These are phyloP conservation scores for Herpetomonas samuelpessoai DNA, from an alignment of 208 protist genomes.

Conservation along the genomic window DNA sequence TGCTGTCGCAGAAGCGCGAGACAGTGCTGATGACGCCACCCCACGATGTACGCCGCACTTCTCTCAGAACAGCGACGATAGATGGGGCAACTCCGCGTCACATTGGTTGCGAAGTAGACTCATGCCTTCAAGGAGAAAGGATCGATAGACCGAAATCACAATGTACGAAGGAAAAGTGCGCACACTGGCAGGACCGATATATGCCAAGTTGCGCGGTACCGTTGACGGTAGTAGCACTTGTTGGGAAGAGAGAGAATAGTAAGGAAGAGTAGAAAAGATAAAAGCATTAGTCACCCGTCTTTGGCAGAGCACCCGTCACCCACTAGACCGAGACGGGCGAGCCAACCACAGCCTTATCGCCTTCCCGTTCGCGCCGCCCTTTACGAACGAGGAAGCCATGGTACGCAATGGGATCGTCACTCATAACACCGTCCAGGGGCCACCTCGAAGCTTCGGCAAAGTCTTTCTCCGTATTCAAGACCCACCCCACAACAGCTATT, in stretches of 20 bases:
- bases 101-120: conserved; percentile 12
- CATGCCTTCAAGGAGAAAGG: conserved; percentile 4
- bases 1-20: too few relatives aligned
- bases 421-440: conserved; percentile 77
- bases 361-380: not conserved
- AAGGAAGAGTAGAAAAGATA: conserved; percentile 9
- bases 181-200: too few relatives aligned
- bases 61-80: too few relatives aligned
- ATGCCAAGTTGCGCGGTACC: too few relatives aligned
- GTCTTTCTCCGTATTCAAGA: conserved; percentile 70
- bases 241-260: conserved; percentile 6
- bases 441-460: conserved; percentile 41
- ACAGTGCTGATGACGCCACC: too few relatives aligned
- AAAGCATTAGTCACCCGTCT: conserved; percentile 4
- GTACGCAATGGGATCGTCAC: conserved; percentile 49
- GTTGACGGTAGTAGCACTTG: not conserved
- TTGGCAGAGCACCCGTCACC: not conserved
- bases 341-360: not conserved
- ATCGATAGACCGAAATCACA: conserved; percentile 11
- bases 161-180: conserved; percentile 8
- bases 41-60: too few relatives aligned
- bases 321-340: not conserved
- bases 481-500: conserved; percentile 69
- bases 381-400: conserved; percentile 6
- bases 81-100: too few relatives aligned